phyloP scores from a whole-genome alignment of 345 rosid genomes.

The Sonneratia caseolaris region DNA sequence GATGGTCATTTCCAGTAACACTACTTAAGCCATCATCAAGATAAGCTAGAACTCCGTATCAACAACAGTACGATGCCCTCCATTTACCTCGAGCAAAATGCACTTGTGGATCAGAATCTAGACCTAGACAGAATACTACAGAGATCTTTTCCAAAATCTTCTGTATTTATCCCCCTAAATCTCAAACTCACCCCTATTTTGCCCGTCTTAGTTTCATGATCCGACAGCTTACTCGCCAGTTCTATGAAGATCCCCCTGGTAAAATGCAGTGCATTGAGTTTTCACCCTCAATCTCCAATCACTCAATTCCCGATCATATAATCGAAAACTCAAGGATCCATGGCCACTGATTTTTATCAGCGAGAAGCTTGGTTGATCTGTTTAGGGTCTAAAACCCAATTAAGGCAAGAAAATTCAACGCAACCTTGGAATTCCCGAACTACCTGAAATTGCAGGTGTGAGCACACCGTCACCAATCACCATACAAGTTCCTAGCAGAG shows the following conservation, averaged over 20 bases:
- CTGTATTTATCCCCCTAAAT: not conserved
- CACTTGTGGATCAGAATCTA: not conserved
- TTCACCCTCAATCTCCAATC: not conserved
- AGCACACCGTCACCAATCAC: conserved; percentile 46
- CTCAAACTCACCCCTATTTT: not conserved
- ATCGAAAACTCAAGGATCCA: not conserved
- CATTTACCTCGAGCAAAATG: not conserved
- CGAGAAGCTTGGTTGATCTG: not conserved
- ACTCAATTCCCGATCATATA: not conserved
- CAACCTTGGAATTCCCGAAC: not conserved
- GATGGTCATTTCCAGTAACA: not conserved
- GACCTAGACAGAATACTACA: not conserved
- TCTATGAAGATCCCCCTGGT: too few species aligned
- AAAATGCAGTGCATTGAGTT: not conserved
- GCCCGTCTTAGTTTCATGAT: too few species aligned
- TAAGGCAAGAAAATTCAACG: not conserved
- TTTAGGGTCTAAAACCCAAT: not conserved
- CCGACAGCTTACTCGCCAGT: too few species aligned
- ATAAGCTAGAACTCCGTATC: not conserved
- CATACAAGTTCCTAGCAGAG: conserved; percentile 40
- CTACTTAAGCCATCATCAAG: not conserved
- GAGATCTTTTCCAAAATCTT: too few species aligned
- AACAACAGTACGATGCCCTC: not conserved
- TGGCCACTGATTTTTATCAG: not conserved
- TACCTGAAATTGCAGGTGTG: conserved; percentile 45